Percentiles rank a stretch among this genome's conserved stretches.
These are phyloP conservation scores for Entomortierella chlamydospora DNA, from an alignment of 192 early-diverging fungal genomes.

Conservation along the genomic window DNA sequence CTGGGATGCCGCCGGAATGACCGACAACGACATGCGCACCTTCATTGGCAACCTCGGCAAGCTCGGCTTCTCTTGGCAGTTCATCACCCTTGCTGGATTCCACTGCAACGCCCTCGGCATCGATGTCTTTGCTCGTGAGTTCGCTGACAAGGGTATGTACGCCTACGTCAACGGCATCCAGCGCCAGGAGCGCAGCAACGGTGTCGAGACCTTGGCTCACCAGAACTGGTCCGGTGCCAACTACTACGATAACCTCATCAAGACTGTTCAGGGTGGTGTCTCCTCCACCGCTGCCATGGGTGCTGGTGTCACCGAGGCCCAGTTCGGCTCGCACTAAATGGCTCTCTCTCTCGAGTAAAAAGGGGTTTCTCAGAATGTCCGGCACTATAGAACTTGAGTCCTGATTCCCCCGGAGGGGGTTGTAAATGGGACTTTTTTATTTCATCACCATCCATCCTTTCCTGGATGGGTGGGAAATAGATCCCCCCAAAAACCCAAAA, in stretches of 20 bases:
- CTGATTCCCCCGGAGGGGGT: neutral
- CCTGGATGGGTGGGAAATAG: neutral
- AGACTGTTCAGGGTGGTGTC: conserved; percentile 93
- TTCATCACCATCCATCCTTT: neutral
- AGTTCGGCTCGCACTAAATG: conserved; percentile 69
- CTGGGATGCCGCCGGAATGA: conserved; percentile 97
- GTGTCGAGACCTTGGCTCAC: conserved; percentile 93
- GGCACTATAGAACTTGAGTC: neutral
- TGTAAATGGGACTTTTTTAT: neutral
- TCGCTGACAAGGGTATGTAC: conserved; percentile 90
- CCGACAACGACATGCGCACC: conserved; percentile 86
- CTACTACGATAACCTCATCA: conserved; percentile 91
- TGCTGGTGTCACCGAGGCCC: conserved; percentile 86
- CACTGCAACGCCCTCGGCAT: conserved; percentile 91
- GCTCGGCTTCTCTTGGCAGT: conserved; percentile 98
- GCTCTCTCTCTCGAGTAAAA: neutral
- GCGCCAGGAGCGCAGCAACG: conserved; percentile 89
- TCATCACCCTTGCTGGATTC: conserved; percentile 96
- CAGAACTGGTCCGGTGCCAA: conserved; percentile 96
- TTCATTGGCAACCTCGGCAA: conserved; percentile 87
- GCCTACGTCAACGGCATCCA: conserved; percentile 95
- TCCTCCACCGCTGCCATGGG: conserved; percentile 97
- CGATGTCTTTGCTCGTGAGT: conserved; percentile 86
- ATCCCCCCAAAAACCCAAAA: neutral
- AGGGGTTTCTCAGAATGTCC: neutral